Conservation (phyloP, 768 basidiomycete species). For the Amanita subjunquillea region DNA sequence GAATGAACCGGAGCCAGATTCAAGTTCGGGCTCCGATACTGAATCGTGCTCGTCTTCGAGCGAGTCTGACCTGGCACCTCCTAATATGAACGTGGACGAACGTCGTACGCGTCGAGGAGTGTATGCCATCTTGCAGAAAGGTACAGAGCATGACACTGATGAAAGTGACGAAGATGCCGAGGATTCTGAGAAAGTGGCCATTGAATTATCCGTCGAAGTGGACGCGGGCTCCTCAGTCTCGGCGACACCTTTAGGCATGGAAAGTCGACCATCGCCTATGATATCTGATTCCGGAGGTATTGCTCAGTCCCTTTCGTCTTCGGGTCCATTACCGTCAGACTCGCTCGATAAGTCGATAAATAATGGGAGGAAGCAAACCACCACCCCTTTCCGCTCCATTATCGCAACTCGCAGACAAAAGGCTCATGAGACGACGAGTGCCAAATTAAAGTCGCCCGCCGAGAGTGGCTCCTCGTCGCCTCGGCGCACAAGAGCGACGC, state of each 20-base stretch:
- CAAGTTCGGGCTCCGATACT: conserved; percentile 35
- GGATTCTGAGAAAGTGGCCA: not conserved
- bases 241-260: conserved; percentile 17
- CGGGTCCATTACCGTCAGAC: conserved; percentile 28
- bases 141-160: conserved; percentile 45
- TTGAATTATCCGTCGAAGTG: conserved; percentile 23
- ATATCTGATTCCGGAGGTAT: not conserved
- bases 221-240: conserved; percentile 40
- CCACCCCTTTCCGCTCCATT: conserved; percentile 39
- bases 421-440: conserved; percentile 17
- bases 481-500: conserved; percentile 20
- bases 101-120: conserved; percentile 75
- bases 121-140: conserved; percentile 57
- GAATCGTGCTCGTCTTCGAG: conserved; percentile 27
- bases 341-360: not conserved
- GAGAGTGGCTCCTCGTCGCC: conserved; percentile 8
- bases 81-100: conserved; percentile 57
- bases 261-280: not conserved
- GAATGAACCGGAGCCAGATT: conserved; percentile 35
- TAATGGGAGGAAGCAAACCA: not conserved
- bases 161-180: conserved; percentile 44
- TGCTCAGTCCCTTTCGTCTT: conserved; percentile 28
- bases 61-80: conserved; percentile 26
- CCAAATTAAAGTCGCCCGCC: conserved; percentile 13
- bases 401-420: conserved; percentile 54